phyloP scores from a whole-genome alignment of 129 eudicot genomes.

The Saussurea involucrata region DNA sequence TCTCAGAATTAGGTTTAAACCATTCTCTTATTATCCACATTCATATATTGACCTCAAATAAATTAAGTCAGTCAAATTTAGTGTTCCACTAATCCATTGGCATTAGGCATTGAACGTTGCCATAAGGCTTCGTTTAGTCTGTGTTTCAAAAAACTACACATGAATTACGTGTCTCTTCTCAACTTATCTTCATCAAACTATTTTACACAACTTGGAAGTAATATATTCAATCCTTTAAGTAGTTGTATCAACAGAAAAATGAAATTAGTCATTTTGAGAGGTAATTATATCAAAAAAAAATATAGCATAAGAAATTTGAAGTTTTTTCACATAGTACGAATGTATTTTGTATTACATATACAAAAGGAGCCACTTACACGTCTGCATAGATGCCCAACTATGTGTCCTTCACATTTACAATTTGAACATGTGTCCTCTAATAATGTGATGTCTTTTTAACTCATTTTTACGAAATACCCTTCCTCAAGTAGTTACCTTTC shows the following conservation, averaged over 20 bases:
- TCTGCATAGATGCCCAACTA: neutral
- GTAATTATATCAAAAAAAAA: neutral
- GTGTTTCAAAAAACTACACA: neutral
- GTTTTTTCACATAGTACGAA: neutral
- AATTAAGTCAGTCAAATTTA: neutral
- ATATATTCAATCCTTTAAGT: neutral
- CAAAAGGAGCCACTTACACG: neutral
- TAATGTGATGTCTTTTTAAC: neutral
- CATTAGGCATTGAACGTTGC: neutral
- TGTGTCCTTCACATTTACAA: neutral
- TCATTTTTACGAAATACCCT: neutral
- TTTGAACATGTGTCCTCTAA: neutral
- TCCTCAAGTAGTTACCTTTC: neutral
- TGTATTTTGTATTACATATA: neutral
- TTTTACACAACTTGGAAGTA: neutral
- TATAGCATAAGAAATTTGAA: too few species aligned
- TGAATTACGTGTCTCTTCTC: neutral
- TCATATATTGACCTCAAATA: neutral
- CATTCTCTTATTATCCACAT: neutral
- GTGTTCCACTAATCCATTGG: conserved; percentile 5
- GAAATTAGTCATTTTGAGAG: neutral
- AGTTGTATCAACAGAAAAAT: neutral
- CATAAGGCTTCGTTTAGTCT: neutral
- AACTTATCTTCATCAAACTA: neutral
- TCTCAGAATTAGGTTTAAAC: neutral